Base-by-base conservation (phyloP, 768 basidiomycete species). In the Pleurotus cornucopiae region DNA sequence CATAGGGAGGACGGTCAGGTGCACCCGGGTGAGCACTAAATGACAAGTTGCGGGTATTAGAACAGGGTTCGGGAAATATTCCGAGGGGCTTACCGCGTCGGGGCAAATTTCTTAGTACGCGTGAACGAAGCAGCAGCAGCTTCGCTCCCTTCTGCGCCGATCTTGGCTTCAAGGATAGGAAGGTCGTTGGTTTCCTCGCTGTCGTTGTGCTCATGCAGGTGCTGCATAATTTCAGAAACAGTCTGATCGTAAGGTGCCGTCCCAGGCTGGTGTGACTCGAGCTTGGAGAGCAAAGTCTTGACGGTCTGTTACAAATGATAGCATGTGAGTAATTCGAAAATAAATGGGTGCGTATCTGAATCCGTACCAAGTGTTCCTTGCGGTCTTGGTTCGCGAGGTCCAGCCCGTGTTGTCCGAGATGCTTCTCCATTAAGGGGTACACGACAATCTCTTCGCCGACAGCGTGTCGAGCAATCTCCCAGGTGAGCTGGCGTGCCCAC, bases 381-480 rank as follows among this genome's bases (percentile, higher is more conserved):
- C 82, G 73, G 63, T 86, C 85, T 30, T 79, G 68, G 58, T 83
- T 76, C 0, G 84, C 77, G 14, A 85, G 73, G 43, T 75, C 54
- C 46, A 66, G 64, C 3, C 84, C 85, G 59, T 79, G 63, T 2
- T 68, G 67, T 4, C 84, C 84, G 55, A 85, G 76, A 54, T 79
- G 71, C 57, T 76, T 71, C 62, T 85, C 83, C 73, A 85, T 78
- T 46, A 84, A 72, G 12, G 84, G 84, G 61, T 86, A 86, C 0
- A 85, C 78, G 38, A 86, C 72, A 39, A 85, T 76, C 64, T 87
- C 85, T 64, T 86, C 84, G 12, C 77, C 82, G 5, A 80, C 77
- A 3, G 83, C 79, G 57, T 85, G 84, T 0, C 82, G 74, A 1
- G 82, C 83, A 40, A 85, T 71, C 66, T 83, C 82, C 84, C 83